A percentile compares a stretch with the other conserved stretches of the same genome.
Conservation (phyloP, 108 stramenopile genomes). For the Skeletonema tropicum region DNA sequence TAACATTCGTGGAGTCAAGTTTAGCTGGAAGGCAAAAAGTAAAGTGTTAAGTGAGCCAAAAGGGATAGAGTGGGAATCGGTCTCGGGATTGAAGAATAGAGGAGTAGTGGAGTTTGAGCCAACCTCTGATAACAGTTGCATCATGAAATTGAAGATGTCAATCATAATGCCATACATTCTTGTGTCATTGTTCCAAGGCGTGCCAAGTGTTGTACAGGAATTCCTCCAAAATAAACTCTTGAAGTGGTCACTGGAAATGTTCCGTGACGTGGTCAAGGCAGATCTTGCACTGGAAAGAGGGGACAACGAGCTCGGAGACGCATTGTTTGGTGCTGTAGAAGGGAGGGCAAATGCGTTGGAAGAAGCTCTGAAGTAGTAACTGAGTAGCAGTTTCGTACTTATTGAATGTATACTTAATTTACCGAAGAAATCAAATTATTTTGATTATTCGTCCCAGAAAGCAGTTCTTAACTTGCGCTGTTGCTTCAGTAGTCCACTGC, state of each 20-base stretch:
- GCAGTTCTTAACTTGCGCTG: constrained; percentile 33
- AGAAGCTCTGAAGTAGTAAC: constrained; percentile 52
- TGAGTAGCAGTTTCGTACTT: not conserved
- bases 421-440: not conserved
- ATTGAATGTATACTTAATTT: not conserved
- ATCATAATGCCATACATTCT: constrained; percentile 78
- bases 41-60: constrained; percentile 55
- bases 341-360: constrained; percentile 84
- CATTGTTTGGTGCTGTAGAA: constrained; percentile 84
- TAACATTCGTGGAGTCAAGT: constrained; percentile 72
- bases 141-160: constrained; percentile 78
- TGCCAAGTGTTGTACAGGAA: constrained; percentile 72
- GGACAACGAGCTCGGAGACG: constrained; percentile 86
- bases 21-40: constrained; percentile 80
- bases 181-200: constrained; percentile 68
- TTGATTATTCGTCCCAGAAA: constrained; percentile 14
- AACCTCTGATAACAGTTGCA: constrained; percentile 52
- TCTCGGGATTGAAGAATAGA: constrained; percentile 74
- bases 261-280: constrained; percentile 88
- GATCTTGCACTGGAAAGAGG: constrained; percentile 86
- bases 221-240: constrained; percentile 86
- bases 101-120: constrained; percentile 69
- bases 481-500: constrained; percentile 23
- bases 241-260: constrained; percentile 91
- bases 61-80: constrained; percentile 82